Percentiles rank a stretch among this genome's conserved stretches.
Conservation (phyloP, 2,329 filamentous ascomycete species). For the Colletotrichum euphorbiae region DNA sequence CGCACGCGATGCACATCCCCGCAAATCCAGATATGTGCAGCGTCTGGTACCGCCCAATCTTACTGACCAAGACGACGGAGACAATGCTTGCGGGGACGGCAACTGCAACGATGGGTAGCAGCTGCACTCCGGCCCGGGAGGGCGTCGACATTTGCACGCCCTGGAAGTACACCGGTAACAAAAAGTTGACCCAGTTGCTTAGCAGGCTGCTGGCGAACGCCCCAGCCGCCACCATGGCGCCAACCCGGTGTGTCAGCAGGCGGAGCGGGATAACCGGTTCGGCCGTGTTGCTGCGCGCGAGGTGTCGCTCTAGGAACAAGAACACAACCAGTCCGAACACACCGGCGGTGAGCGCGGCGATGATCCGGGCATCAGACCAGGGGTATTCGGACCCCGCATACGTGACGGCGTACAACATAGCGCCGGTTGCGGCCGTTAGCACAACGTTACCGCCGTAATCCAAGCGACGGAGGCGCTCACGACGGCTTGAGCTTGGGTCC, state of each 20-base stretch:
- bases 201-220: conserved; percentile 22
- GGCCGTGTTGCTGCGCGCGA: too few species aligned
- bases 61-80: conserved; percentile 46
- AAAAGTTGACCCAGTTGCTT: conserved; percentile 52
- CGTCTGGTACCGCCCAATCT: conserved; percentile 48
- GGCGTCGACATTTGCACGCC: conserved; percentile 50
- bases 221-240: conserved; percentile 42
- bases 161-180: conserved; percentile 61
- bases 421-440: conserved; percentile 52
- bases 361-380: conserved; percentile 54
- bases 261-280: conserved; percentile 82
- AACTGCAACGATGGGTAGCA: conserved; percentile 48
- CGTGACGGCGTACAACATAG: conserved; percentile 57
- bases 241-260: conserved; percentile 42
- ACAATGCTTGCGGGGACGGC: conserved; percentile 46
- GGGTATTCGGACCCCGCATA: conserved; percentile 56
- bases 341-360: conserved; percentile 58
- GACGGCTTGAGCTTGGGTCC: conserved; percentile 32
- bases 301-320: conserved; percentile 65
- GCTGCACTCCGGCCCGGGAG: conserved; percentile 47
- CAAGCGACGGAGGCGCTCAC: conserved; percentile 50
- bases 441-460: conserved; percentile 59
- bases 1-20: conserved; percentile 54
- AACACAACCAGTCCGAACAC: conserved; percentile 57
- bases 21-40: conserved; percentile 52